Base-by-base conservation (phyloP, 2,329 filamentous ascomycete genomes). In the Monosporascus sp. region DNA sequence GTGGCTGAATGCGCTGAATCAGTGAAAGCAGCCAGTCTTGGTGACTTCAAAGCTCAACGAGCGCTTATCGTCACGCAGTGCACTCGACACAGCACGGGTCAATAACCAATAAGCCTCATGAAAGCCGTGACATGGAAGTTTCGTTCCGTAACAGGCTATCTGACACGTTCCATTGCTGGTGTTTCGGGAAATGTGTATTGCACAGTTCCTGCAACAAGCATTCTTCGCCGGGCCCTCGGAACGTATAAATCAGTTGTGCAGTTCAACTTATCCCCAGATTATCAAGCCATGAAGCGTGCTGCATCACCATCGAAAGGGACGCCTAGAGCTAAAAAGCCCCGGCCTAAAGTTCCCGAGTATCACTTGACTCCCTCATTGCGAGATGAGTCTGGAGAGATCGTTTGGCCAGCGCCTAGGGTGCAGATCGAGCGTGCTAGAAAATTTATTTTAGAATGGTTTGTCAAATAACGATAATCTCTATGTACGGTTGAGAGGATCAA, bases 351-450 rank as follows among this genome's bases (percentile, higher is more conserved):
- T 0, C 74, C 74, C 2, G 74, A 76, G 6, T 78, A 78, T 55
- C 76, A 78, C 58, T 55, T 67, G 14, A 72, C 72, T 5, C 70
- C 73, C 3, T 72, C 72, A 3, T 49, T 70, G 35, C 66, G 64
- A 51, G 74, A 78, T 55, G 69, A 70, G 0, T 59, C 69, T 19
- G 82, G 81, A 2, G 70, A 72, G 9, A 68, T 75, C 1, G 72
- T 85, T 48, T 88, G 85, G 85, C 85, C 85, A 3, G 85, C 85
- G 1, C 78, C 82, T 2, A 67, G 65, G 49, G 66, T 67, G 11
- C 79, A 85, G 51, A 80, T 88, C 37, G 69, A 79, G 9, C 67
- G 68, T 7, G 85, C 84, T 3, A 73, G 80, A 49, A 60, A 67
- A 2, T 81, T 86, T 49, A 81, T 88, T 49, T 69, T 65, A 46